Evolutionary conservation across 768 basidiomycete species (phyloP), one percentile per base, ranked within the genome.

Genomic region (Pleurotus pulmonarius): DNA sequence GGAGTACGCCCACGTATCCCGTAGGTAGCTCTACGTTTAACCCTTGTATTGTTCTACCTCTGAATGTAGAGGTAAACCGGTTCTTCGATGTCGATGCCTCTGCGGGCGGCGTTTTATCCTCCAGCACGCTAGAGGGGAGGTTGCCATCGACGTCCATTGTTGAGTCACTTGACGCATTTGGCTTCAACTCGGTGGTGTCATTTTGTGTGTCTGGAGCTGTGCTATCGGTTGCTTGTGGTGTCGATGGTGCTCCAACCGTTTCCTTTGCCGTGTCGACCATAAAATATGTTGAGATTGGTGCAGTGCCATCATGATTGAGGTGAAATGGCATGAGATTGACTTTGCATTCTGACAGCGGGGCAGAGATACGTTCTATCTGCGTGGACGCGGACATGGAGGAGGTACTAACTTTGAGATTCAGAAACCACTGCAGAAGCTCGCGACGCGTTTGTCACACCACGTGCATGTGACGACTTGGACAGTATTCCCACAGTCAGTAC

Each of bases 241-340:
- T 4, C 9, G 29, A 34, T 34, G 69, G 68, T n/a, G 68, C 61
- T 22, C 67, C 70, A 40, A 67, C 63, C 15, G 60, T 62, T 34
- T 69, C 69, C 22, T 67, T 66, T 7, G 75, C 67, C n/a, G 73
- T 66, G n/a, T 77, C 78, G 52, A 86, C 75, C 45, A 78, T 79
- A 67, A 93, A 85, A 67, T 86, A 94, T 4, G 86, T 86, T 3
- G 86, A 87, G 15, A 93, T 73, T 4, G 86, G 83, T 1, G 91
- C 90, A 16, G 79, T 77, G 0, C 92, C 92, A 8, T 78, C 74
- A 68, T 91, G 83, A 11, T 76, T 70, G 46, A 93, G 84, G 61
- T 87, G 83, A 60, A 94, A 94, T 4, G 92, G 92, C 88, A 94
- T 91, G 26, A 94, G 77, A 64, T 85, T 78, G 1, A 88, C 90